Base-by-base conservation (phyloP, 2,329 filamentous ascomycete species). In the Lachnellula subtilissima region DNA sequence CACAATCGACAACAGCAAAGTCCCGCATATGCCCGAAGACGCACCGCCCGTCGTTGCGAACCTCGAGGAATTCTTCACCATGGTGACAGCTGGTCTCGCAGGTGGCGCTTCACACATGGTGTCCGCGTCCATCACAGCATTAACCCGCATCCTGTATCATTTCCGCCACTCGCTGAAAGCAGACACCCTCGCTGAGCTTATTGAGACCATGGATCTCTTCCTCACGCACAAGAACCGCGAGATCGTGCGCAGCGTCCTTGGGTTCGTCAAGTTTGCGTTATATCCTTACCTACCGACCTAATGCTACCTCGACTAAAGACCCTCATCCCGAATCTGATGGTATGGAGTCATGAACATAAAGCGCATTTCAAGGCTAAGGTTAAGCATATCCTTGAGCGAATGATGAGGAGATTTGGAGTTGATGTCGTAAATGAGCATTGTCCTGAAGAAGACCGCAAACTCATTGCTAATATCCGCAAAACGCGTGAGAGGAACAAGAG, bases 291-390 rank as follows among this genome's bases (percentile, higher is more conserved):
- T 0, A 83, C 85, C 42, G 84, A 88, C 5, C 78, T 96, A 61
- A 86, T 99, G 76, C 79, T 87, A 37, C 86, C 90, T 4, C 84
- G 91, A 23, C 82, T 99, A 37, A 76, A 80, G 35, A 84, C 85
- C 0, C 79, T 99, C 48, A 83, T 99, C 2, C 90, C 92, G 3
- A 96, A 96, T 72, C 78, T 97, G 19, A 90, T 97, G 79, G 85
- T 92, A 43, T 99, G 94, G 93, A 92, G 89, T 70, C 91, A 97
- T 72, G 94, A 99, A 74, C 95, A 99, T 78, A 97, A 97, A 76
- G 91, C 91, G 12, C 91, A 96, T 70, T 94, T 99, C 76, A 91
- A 93, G 68, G 87, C 89, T 50, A 99, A 97, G 78, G 92, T 99
- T 64, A 97, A 97, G 83, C 92, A 97, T 69, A 97, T 99, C 61